These are phyloP conservation scores for Leccinum fuscescens DNA, from an alignment of 1,284 basidiomycete genomes.

Conservation along the genomic window DNA sequence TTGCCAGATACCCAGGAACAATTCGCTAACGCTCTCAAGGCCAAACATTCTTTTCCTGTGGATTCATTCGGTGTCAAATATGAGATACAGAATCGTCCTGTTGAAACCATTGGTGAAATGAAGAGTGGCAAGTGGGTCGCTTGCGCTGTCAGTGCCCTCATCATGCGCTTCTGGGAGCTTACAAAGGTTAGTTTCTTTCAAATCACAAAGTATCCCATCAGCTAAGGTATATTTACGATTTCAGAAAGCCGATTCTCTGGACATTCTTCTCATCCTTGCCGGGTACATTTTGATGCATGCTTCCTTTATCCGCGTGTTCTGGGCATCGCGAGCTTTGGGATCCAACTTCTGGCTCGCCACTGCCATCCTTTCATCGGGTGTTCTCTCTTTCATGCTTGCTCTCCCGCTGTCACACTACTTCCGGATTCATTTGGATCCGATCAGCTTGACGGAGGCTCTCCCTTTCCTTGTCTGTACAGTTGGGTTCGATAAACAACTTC, in stretches of 20 bases:
- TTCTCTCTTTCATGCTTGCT: slow-evolving; percentile 85
- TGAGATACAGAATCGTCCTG: slow-evolving; percentile 39
- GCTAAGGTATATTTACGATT: slow-evolving; percentile 9
- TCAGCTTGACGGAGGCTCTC: slow-evolving; percentile 90
- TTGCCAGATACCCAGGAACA: slow-evolving; percentile 47
- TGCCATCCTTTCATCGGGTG: slow-evolving; percentile 82
- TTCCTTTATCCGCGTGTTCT: slow-evolving; percentile 89
- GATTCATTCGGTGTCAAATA: slow-evolving; percentile 45
- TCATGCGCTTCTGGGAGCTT: slow-evolving; percentile 86
- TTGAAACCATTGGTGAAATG: slow-evolving; percentile 60
- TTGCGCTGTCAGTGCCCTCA: slow-evolving; percentile 76
- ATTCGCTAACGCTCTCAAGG: slow-evolving; percentile 49
- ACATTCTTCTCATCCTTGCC: slow-evolving; percentile 93
- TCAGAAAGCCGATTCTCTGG: slow-evolving; percentile 92
- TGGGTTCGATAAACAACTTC: slow-evolving; percentile 96
- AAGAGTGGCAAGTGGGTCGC: slow-evolving; percentile 82
- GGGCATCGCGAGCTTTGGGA: slow-evolving; percentile 83
- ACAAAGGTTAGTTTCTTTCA: slow-evolving; percentile 58
- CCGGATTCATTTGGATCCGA: slow-evolving; percentile 87
- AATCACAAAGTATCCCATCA: background rate
- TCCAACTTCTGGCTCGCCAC: slow-evolving; percentile 88
- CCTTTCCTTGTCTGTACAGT: slow-evolving; percentile 98
- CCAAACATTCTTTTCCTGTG: slow-evolving; percentile 32
- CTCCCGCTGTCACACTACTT: slow-evolving; percentile 84
- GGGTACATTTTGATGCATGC: slow-evolving; percentile 96